Evolutionary conservation across 768 basidiomycete genomes (phyloP), one percentile per base, ranked within the genome.

Genomic region (Clitopilus passeckerianus): DNA sequence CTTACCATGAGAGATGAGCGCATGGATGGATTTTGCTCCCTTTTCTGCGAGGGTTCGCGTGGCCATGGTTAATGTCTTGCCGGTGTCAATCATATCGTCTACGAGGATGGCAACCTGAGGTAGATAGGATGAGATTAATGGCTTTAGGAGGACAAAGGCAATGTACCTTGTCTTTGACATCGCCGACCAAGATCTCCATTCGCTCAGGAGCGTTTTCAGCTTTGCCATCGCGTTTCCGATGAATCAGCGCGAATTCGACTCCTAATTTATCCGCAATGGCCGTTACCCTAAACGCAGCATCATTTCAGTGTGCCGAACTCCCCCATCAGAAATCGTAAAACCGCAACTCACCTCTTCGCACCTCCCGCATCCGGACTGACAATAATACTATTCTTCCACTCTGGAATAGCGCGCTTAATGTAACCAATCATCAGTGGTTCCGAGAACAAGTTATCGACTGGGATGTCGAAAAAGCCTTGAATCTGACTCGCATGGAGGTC

Each of bases 1-100:
- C 64, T 63, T 54, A 92, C 96, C 95, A 77, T 99, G 97, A 50
- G 95, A 95, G 58, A 97, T 89, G 37, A 98, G 72, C 1, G 91
- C 95, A 70, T 94, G 86, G 4, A 96, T 86, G 18, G 86, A 82
- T 67, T 83, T 89, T 5, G 95, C 96, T 20, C 97, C 97, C 60
- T 89, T 90, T 66, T 97, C 94, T 54, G 87, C 78, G 52, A 99
- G 79, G n/a, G 93, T 91, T 50, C 85, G 84, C 6, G 86, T 86
- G 10, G 97, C 97, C 14, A 96, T 76, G 14, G 85, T 79, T 27
- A 98, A 80, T n/a, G 97, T 98, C 35, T 79, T 82, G 12, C 95
- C 96, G 5, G 93, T 93, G 71, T 99, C 97, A 68, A 97, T 90
- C 96, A 99, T 98, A 69, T 99, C 97, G 71, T 99, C 97, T 34